phyloP scores from a whole-genome alignment of 2,329 filamentous ascomycete species.

The Stagonosporopsis cucurbitacearum region DNA sequence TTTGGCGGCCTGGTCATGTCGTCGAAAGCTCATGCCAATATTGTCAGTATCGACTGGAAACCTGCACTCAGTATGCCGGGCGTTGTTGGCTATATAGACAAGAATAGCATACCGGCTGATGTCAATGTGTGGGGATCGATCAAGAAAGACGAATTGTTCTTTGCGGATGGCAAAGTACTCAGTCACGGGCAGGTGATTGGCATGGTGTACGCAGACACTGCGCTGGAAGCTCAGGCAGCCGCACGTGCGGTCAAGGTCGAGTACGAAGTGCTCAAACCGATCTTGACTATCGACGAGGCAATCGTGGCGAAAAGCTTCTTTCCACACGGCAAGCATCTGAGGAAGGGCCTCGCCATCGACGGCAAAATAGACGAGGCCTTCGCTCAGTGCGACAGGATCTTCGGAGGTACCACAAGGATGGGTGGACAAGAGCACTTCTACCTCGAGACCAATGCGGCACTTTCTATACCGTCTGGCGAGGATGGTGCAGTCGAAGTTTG shows the following conservation, averaged over 20 bases:
- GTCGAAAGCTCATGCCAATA: slow-evolving; percentile 83
- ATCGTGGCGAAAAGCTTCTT: slow-evolving; percentile 89
- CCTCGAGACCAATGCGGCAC: slow-evolving; percentile 84
- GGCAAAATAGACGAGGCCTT: slow-evolving; percentile 73
- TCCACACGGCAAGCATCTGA: slow-evolving; percentile 77
- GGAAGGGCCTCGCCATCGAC: slow-evolving; percentile 66
- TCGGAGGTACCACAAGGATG: slow-evolving; percentile 83
- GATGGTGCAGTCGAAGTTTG: slow-evolving; percentile 93
- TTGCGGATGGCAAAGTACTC: slow-evolving; percentile 85
- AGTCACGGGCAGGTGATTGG: slow-evolving; percentile 91
- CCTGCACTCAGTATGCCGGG: slow-evolving; percentile 83
- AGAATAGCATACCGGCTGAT: slow-evolving; percentile 76
- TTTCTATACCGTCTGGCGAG: slow-evolving; percentile 85
- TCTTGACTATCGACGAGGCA: slow-evolving; percentile 93
- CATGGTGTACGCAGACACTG: slow-evolving; percentile 80
- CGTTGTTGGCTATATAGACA: slow-evolving; percentile 83
- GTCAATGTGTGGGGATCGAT: slow-evolving; percentile 94
- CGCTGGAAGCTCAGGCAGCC: slow-evolving; percentile 77
- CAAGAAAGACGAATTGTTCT: slow-evolving; percentile 80
- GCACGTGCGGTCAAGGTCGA: slow-evolving; percentile 83
- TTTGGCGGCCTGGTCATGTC: slow-evolving; percentile 88
- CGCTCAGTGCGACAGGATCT: slow-evolving; percentile 76
- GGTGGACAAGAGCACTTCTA: slow-evolving; percentile 98
- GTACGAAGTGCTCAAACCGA: slow-evolving; percentile 85
- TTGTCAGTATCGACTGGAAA: slow-evolving; percentile 77